Conservation (phyloP, 768 basidiomycete species). For the Boletus patriciae region DNA sequence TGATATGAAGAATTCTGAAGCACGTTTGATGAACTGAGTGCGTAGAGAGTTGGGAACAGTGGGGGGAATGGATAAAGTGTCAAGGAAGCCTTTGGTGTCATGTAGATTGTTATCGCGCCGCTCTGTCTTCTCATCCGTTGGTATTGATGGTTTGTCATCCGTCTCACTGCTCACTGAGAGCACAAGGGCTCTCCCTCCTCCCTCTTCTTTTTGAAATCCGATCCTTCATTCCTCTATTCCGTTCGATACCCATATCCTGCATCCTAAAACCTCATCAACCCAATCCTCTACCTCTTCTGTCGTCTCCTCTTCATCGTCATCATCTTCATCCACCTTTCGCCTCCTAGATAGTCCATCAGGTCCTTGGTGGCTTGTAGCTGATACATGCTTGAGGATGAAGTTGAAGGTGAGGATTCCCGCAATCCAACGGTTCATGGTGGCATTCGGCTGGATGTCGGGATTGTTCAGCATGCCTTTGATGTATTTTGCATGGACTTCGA, state of each 20-base stretch:
- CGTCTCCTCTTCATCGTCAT: slow-evolving; percentile 17
- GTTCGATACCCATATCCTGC: slow-evolving; percentile 2
- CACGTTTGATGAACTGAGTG: neutral
- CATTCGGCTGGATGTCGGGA: slow-evolving; percentile 35
- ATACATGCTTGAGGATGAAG: slow-evolving; percentile 34
- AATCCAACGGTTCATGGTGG: slow-evolving; percentile 32
- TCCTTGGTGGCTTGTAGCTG: slow-evolving; percentile 18
- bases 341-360: slow-evolving; percentile 35
- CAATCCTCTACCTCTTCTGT: slow-evolving; percentile 4
- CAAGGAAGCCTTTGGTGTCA: neutral
- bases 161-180: neutral
- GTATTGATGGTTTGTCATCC: neutral
- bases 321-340: slow-evolving; percentile 15
- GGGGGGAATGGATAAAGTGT: neutral
- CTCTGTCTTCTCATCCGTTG: neutral
- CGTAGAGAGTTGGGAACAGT: neutral
- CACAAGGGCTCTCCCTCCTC: neutral
- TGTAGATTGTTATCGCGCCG: neutral
- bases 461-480: slow-evolving; percentile 42
- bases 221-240: neutral
- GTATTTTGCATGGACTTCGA: slow-evolving; percentile 42
- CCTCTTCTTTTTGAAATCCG: neutral
- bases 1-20: slow-evolving; percentile 17
- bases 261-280: slow-evolving; percentile 21
- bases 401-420: slow-evolving; percentile 30